phyloP scores from a whole-genome alignment of 2,329 filamentous ascomycete genomes.

The Trichophyton mentagrophytes region DNA sequence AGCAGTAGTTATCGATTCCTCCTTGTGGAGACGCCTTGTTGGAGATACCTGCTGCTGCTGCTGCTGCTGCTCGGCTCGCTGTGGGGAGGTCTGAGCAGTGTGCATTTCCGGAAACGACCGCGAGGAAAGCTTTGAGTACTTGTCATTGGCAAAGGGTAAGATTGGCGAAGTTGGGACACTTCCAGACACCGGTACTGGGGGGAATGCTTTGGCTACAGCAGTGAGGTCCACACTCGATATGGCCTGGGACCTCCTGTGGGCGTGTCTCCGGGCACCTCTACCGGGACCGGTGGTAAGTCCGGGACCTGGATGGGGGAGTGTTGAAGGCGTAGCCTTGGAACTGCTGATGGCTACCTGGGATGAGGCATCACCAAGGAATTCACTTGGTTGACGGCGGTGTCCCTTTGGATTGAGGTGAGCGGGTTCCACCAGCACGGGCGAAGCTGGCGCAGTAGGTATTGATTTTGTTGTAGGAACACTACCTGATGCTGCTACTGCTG shows the following conservation, averaged over 20 bases:
- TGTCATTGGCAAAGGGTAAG: slow-evolving; percentile 19
- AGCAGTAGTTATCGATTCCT: slow-evolving; percentile 1
- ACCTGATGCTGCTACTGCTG: slow-evolving; percentile 11
- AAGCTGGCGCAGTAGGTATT: slow-evolving; percentile 4
- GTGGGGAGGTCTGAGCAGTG: slow-evolving; percentile 21
- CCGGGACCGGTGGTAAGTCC: slow-evolving; percentile 30
- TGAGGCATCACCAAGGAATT: slow-evolving; percentile 18
- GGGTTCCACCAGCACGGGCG: slow-evolving; percentile 15
- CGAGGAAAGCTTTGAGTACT: slow-evolving; percentile 23
- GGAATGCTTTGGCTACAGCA: slow-evolving; percentile 37
- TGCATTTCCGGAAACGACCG: slow-evolving; percentile 22
- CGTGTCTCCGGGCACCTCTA: slow-evolving; percentile 54
- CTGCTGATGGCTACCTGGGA: slow-evolving; percentile 20
- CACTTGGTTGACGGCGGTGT: slow-evolving; percentile 42
- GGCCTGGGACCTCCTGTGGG: slow-evolving; percentile 66
- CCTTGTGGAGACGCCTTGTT: background rate
- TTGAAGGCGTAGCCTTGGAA: slow-evolving; percentile 5
- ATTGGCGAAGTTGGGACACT: slow-evolving; percentile 45
- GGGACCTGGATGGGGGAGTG: slow-evolving; percentile 22
- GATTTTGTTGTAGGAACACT: slow-evolving; percentile 6
- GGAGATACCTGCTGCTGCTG: background rate
- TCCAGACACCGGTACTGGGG: slow-evolving; percentile 36
- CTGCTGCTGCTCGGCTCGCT: slow-evolving; percentile 18
- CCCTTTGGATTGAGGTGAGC: slow-evolving; percentile 19
- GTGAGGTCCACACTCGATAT: slow-evolving; percentile 73